phyloP scores from a whole-genome alignment of 2,329 filamentous ascomycete species.

The Neonectria ditissima region DNA sequence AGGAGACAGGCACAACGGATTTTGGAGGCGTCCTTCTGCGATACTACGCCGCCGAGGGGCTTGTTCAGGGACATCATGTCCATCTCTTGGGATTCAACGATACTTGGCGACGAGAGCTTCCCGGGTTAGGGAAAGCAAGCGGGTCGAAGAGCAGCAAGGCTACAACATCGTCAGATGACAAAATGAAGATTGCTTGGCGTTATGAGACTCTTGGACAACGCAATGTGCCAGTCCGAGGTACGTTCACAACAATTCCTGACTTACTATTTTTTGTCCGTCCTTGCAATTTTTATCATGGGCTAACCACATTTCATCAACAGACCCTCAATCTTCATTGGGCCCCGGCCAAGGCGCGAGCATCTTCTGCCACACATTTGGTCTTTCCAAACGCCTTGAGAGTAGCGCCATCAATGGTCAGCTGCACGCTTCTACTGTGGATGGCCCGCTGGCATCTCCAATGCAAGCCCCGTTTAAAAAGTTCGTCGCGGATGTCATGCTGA shows the following conservation, averaged over 20 bases:
- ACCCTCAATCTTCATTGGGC: conserved; percentile 33
- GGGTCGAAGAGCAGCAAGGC: conserved; percentile 55
- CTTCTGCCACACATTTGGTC: conserved; percentile 81
- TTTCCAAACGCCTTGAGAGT: conserved; percentile 71
- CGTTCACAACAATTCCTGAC: conserved; percentile 43
- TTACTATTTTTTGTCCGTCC: not conserved
- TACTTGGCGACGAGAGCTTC: conserved; percentile 85
- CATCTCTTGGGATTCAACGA: conserved; percentile 86
- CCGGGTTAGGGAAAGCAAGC: conserved; percentile 69
- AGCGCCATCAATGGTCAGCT: conserved; percentile 63
- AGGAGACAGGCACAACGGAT: conserved; percentile 93
- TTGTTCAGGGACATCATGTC: conserved; percentile 89
- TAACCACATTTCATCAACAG: conserved; percentile 17
- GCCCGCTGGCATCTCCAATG: conserved; percentile 31
- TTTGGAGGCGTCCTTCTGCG: conserved; percentile 86
- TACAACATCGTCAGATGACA: conserved; percentile 66
- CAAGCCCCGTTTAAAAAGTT: conserved; percentile 68
- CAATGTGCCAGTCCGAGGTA: conserved; percentile 75
- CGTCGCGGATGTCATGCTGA: conserved; percentile 67
- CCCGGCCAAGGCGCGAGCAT: conserved; percentile 44
- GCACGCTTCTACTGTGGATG: conserved; percentile 61
- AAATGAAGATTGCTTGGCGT: conserved; percentile 99
- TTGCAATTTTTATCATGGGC: not conserved
- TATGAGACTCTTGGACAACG: conserved; percentile 85
- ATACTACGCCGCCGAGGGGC: conserved; percentile 93